Conservation (phyloP, 2,329 filamentous ascomycete species). For the Apiospora koreana region DNA sequence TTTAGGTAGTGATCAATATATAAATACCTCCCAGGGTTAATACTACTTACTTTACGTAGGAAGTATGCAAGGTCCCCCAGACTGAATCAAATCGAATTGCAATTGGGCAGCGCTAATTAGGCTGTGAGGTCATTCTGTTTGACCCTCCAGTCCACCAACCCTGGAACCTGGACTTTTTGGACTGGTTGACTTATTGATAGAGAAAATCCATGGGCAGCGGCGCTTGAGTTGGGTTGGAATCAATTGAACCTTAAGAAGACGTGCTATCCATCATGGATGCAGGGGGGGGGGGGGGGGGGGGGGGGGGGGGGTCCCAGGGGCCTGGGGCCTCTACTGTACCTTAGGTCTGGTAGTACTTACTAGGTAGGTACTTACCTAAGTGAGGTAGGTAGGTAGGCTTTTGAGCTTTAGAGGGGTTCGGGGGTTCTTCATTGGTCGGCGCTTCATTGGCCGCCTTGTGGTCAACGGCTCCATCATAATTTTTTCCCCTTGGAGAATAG, state of each 20-base stretch:
- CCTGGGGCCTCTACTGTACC: too few species aligned
- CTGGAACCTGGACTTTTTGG: neutral
- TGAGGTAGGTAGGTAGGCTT: too few species aligned
- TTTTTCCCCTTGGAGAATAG: neutral
- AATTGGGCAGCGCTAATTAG: slow-evolving; percentile 7
- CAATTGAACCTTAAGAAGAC: slow-evolving; percentile 3
- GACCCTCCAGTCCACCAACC: neutral
- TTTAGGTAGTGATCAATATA: neutral
- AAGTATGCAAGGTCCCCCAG: slow-evolving; percentile 6
- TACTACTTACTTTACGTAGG: neutral
- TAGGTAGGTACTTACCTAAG: neutral
- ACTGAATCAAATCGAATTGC: slow-evolving; percentile 2
- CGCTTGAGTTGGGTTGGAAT: neutral
- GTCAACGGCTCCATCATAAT: neutral
- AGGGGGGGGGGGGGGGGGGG: too few species aligned
- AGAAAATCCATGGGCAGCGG: too few species aligned
- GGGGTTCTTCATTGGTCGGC: neutral
- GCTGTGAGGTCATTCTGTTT: slow-evolving; percentile 7
- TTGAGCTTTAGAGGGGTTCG: too few species aligned
- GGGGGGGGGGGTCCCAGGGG: too few species aligned
- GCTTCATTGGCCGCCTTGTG: slow-evolving; percentile 9
- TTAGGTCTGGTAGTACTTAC: too few species aligned
- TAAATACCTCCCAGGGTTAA: neutral
- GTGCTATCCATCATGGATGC: too few species aligned
- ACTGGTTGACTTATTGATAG: neutral